Percentiles rank a stretch among this genome's conserved stretches.
Conservation (phyloP, 768 basidiomycete genomes). For the Chalciporus piperatus region DNA sequence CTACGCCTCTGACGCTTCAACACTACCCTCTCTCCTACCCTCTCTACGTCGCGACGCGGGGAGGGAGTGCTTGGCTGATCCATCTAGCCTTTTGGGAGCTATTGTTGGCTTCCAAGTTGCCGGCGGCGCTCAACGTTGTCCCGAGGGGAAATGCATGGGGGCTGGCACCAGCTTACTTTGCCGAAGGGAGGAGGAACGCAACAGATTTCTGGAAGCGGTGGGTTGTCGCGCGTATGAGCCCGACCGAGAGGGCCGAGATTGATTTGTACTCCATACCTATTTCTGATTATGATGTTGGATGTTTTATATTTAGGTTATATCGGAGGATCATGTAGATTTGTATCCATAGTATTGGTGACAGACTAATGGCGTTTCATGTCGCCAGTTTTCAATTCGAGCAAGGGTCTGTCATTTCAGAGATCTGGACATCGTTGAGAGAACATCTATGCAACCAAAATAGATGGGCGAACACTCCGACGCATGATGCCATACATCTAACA, state of each 20-base stretch:
- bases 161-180: conserved; percentile 36
- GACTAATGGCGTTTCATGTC: not conserved
- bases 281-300: not conserved
- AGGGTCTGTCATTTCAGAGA: too few relatives aligned
- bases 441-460: not conserved
- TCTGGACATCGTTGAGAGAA: not conserved
- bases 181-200: conserved; percentile 42
- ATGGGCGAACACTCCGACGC: too few relatives aligned
- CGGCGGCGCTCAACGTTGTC: conserved; percentile 24
- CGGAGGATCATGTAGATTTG: conserved; percentile 5
- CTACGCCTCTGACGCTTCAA: conserved; percentile 48
- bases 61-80: conserved; percentile 19
- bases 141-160: conserved; percentile 40
- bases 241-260: conserved; percentile 6
- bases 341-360: conserved; percentile 11
- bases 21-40: conserved; percentile 46
- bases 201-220: conserved; percentile 41
- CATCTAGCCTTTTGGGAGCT: conserved; percentile 15
- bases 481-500: too few relatives aligned
- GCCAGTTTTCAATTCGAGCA: not conserved
- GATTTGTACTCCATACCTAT: not conserved
- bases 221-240: conserved; percentile 50
- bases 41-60: conserved; percentile 23
- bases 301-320: not conserved
- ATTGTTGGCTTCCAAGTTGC: conserved; percentile 9